Conservation (phyloP, 768 basidiomycete genomes). For the Calocybe gangraenosa region DNA sequence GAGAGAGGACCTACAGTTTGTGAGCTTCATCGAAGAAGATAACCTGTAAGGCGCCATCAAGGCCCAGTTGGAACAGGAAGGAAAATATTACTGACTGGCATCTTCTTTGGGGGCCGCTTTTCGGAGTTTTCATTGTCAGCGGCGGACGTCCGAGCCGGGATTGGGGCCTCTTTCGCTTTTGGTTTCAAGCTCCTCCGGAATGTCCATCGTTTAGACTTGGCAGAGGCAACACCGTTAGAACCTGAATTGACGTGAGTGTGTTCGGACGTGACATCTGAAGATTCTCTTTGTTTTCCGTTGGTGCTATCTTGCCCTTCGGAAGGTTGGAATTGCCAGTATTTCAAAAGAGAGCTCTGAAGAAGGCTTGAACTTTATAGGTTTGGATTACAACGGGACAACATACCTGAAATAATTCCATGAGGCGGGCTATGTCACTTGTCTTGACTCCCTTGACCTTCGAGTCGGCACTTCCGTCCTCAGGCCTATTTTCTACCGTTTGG, state of each 20-base stretch:
- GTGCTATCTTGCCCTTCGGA: slow-evolving; percentile 19
- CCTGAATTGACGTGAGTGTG: slow-evolving; percentile 35
- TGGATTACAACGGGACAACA: slow-evolving; percentile 1
- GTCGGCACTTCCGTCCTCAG: slow-evolving; percentile 40
- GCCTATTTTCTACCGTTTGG: slow-evolving; percentile 62
- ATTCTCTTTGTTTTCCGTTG: slow-evolving; percentile 24
- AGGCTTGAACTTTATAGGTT: not conserved
- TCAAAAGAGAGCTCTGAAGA: slow-evolving; percentile 58
- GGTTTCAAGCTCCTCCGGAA: slow-evolving; percentile 26
- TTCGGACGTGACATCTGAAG: slow-evolving; percentile 32
- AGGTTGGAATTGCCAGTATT: slow-evolving; percentile 68
- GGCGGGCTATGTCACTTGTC: slow-evolving; percentile 75
- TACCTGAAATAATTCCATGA: slow-evolving; percentile 85
- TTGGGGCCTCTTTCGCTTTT: slow-evolving; percentile 22
- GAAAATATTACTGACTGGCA: slow-evolving; percentile 16
- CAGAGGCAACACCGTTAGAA: slow-evolving; percentile 14
- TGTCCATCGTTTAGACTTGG: slow-evolving; percentile 26
- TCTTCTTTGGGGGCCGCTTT: slow-evolving; percentile 48
- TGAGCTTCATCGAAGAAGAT: slow-evolving; percentile 87
- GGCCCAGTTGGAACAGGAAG: not conserved
- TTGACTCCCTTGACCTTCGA: slow-evolving; percentile 47
- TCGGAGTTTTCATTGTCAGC: slow-evolving; percentile 29
- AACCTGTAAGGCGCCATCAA: slow-evolving; percentile 28
- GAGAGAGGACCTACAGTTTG: slow-evolving; percentile 49
- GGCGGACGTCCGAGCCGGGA: slow-evolving; percentile 13